A percentile compares a stretch with the other conserved stretches of the same genome.
phyloP scores from a whole-genome alignment of 495 filamentous ascomycete genomes.

The Trichoderma asperelloides region DNA sequence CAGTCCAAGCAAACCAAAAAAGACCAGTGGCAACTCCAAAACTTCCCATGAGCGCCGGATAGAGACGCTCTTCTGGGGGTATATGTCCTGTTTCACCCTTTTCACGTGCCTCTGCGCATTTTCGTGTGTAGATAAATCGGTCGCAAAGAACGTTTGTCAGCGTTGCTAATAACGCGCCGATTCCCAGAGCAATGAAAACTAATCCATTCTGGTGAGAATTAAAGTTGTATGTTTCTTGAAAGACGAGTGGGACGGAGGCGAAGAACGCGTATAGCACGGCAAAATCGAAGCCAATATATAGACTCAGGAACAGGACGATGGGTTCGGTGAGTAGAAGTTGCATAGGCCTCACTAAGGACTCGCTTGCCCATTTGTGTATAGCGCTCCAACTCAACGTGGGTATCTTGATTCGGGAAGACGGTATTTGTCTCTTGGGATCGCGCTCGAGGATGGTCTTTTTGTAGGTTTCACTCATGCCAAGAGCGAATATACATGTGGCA shows the following conservation, averaged over 20 bases:
- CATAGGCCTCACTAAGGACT: slow-evolving; percentile 75
- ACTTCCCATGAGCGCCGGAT: slow-evolving; percentile 48
- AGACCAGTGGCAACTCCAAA: slow-evolving; percentile 42
- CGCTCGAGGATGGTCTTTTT: slow-evolving; percentile 13
- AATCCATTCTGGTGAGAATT: slow-evolving; percentile 56
- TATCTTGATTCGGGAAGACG: not conserved
- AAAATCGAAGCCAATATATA: slow-evolving; percentile 88
- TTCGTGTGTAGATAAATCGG: slow-evolving; percentile 25
- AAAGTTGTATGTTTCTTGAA: slow-evolving; percentile 46
- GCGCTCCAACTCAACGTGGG: not conserved
- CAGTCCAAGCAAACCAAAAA: slow-evolving; percentile 38
- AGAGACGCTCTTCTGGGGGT: slow-evolving; percentile 45
- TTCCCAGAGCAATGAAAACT: slow-evolving; percentile 67
- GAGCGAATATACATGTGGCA: slow-evolving; percentile 5
- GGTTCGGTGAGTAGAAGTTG: slow-evolving; percentile 82
- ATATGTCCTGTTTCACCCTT: slow-evolving; percentile 13
- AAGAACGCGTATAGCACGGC: slow-evolving; percentile 81
- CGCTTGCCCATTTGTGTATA: slow-evolving; percentile 18
- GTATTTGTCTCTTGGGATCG: not conserved
- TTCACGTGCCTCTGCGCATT: slow-evolving; percentile 17
- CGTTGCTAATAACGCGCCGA: slow-evolving; percentile 62
- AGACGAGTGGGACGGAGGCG: slow-evolving; percentile 63
- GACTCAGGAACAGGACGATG: slow-evolving; percentile 87
- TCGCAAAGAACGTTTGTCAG: slow-evolving; percentile 53
- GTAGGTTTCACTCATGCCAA: slow-evolving; percentile 14